Evolutionary conservation across 176 grass and related monocot species (phyloP).

Genomic region (Oryza glumipatula): DNA sequence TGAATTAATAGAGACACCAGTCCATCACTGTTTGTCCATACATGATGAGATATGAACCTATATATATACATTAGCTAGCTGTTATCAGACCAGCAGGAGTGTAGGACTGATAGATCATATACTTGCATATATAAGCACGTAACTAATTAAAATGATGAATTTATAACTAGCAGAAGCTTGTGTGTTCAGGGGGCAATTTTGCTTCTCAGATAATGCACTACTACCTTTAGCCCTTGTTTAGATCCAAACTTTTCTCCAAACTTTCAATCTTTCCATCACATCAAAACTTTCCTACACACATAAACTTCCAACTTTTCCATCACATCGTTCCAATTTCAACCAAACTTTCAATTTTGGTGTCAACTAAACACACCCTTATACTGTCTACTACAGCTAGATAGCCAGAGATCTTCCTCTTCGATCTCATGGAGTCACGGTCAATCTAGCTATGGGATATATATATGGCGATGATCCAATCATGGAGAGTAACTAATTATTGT

Average conservation of each 20-base stretch:
- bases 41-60: neutral
- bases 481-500: slow-evolving; percentile 7
- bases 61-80: neutral
- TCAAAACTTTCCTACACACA: too few species aligned
- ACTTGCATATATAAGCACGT: neutral
- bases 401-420: too few species aligned
- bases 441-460: neutral
- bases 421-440: neutral
- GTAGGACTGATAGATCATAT: neutral
- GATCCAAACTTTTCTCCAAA: too few species aligned
- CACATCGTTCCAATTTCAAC: too few species aligned
- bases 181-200: neutral
- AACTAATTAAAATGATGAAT: neutral
- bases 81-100: neutral
- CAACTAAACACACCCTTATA: too few species aligned
- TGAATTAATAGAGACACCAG: too few species aligned
- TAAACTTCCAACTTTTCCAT: too few species aligned
- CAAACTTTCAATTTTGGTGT: too few species aligned
- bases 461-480: neutral
- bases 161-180: neutral
- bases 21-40: neutral
- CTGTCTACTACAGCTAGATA: too few species aligned
- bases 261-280: too few species aligned
- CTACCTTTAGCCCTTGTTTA: too few species aligned
- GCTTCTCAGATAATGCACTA: neutral